phyloP scores from a whole-genome alignment of 176 grass and related monocot genomes.

The Rhynchospora pubera region DNA sequence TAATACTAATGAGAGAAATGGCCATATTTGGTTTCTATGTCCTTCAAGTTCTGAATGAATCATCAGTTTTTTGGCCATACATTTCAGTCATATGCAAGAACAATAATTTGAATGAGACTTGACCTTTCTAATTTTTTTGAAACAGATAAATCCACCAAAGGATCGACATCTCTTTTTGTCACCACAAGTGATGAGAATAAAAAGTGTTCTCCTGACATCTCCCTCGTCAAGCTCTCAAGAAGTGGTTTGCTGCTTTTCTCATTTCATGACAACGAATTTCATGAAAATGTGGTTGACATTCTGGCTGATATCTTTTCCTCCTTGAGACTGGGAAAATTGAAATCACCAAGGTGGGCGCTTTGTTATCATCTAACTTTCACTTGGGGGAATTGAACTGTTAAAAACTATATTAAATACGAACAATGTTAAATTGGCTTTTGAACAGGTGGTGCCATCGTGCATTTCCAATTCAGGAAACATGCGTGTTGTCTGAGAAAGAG shows the following conservation, averaged over 20 bases:
- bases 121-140: conserved; percentile 26
- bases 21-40: not conserved
- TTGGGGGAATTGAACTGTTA: not conserved
- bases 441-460: conserved; percentile 91
- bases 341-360: conserved; percentile 59
- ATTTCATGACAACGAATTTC: conserved; percentile 46
- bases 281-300: conserved; percentile 42
- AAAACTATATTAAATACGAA: not conserved
- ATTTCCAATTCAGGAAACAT: conserved; percentile 96
- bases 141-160: conserved; percentile 28
- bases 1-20: not conserved
- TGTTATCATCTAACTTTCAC: conserved; percentile 4
- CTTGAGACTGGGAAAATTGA: conserved; percentile 54
- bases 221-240: conserved; percentile 82
- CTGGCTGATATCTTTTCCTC: conserved; percentile 59
- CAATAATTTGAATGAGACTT: not conserved
- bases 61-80: not conserved
- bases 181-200: conserved; percentile 32
- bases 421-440: conserved; percentile 17
- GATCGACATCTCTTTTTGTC: conserved; percentile 25
- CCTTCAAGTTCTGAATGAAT: not conserved
- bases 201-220: conserved; percentile 35
- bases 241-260: conserved; percentile 79
- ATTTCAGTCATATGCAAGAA: conserved; percentile 12
- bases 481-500: conserved; percentile 58